These are phyloP conservation scores for Solidago caesia DNA, from an alignment of 129 eudicot species.

Conservation along the genomic window DNA sequence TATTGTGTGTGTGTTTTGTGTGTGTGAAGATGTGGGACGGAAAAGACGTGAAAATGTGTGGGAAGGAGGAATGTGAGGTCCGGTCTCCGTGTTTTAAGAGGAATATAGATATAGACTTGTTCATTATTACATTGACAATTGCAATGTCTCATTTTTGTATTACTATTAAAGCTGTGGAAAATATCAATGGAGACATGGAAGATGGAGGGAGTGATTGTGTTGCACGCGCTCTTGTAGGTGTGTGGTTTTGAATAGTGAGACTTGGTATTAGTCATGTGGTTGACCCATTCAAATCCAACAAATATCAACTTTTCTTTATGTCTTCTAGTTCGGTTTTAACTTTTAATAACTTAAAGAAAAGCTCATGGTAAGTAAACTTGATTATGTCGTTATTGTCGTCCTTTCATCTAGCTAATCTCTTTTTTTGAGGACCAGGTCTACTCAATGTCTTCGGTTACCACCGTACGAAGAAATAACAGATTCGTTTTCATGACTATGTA, in stretches of 20 bases:
- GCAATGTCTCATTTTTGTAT: neutral
- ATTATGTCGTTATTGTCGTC: too few species aligned
- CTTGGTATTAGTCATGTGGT: neutral
- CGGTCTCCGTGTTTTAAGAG: conserved; percentile 33
- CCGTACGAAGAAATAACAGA: too few species aligned
- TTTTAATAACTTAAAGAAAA: too few species aligned
- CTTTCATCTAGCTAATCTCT: too few species aligned
- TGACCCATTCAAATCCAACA: conserved; percentile 24
- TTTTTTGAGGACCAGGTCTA: too few species aligned
- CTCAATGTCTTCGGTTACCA: too few species aligned
- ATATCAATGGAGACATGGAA: conserved; percentile 18
- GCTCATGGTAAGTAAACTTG: too few species aligned
- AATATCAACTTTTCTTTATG: conserved; percentile 19
- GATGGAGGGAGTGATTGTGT: conserved; percentile 19
- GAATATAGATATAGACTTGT: conserved; percentile 3
- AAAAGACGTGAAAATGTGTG: conserved; percentile 50
- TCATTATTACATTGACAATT: neutral
- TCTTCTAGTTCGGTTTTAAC: too few species aligned
- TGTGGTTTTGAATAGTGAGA: neutral
- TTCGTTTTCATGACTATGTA: too few species aligned
- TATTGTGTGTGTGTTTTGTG: neutral
- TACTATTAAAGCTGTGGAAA: conserved; percentile 18
- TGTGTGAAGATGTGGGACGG: conserved; percentile 22
- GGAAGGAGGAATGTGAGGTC: conserved; percentile 37
- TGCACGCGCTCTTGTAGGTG: conserved; percentile 19